Base-by-base conservation (phyloP, 805 yeast species). In the Yamadazyma phyllophila region DNA sequence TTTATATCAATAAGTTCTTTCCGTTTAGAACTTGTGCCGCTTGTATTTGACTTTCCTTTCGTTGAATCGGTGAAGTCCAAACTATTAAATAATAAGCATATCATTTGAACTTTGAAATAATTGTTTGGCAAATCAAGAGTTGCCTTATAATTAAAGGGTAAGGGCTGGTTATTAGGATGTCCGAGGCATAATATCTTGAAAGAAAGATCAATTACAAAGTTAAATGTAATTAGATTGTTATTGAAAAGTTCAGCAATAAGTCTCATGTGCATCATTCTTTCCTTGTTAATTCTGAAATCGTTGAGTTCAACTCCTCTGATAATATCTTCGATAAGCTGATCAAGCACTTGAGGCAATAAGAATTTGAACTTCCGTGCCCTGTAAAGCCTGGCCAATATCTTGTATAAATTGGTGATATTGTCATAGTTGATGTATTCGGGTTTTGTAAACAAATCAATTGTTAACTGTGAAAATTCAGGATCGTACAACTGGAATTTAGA, bases 81-180 rank as follows among this genome's bases (percentile, higher is more conserved):
- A 8, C 31, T 39, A 24, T 29, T 40, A 33, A 47, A 47, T 20
- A 52, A 29, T 11, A 31, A 41, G 17, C 73, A 66, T 39, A 66
- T 60, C 57, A 90, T 63, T 33, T 80, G 81, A 31, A 88, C 67
- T 46, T 96, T 73, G 62, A 88, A 88, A 57, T 82, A 87, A 55
- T 87, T 82, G 53, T 81, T 77, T 0, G 83, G 82, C 10, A 66
- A 66, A 63, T 90, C 97, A n/a, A 75, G 42, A 13, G 66, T 75
- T 26, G 72, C 66, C 2, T 58, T 34, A 16, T 66, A 69, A 6
- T 76, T 74, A 8, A 57, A 62, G 1, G 95, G 91, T n/a, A 63
- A 54, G 3, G 74, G 75, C 41, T 74, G 74, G 43, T 79, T 79
- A 46, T 73, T 69, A 0, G 76, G 74, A 66, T 87, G 83, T 0